These are phyloP conservation scores for Teratosphaeria zuluensis DNA, from an alignment of 2,329 filamentous ascomycete genomes.

Conservation along the genomic window DNA sequence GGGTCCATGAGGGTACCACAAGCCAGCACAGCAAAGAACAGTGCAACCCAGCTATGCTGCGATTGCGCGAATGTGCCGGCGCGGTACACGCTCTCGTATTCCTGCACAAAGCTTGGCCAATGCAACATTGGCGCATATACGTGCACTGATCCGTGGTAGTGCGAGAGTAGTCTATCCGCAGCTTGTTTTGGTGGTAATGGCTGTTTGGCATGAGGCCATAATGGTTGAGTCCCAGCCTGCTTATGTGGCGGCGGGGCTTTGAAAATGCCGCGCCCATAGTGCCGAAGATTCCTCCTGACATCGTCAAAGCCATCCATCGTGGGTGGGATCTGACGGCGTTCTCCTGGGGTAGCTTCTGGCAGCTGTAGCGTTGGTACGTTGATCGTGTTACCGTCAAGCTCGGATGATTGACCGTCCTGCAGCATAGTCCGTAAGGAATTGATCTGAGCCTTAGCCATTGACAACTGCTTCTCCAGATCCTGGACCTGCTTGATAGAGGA, in stretches of 20 bases:
- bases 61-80: slow-evolving; percentile 50
- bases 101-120: slow-evolving; percentile 70
- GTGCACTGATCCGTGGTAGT: slow-evolving; percentile 70
- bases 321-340: slow-evolving; percentile 51
- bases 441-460: slow-evolving; percentile 71
- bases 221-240: slow-evolving; percentile 38
- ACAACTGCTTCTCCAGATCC: slow-evolving; percentile 86
- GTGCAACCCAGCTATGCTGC: slow-evolving; percentile 61
- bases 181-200: slow-evolving; percentile 58
- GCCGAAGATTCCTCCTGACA: slow-evolving; percentile 62
- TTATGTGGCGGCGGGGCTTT: slow-evolving; percentile 64
- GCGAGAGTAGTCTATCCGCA: slow-evolving; percentile 61
- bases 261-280: slow-evolving; percentile 68
- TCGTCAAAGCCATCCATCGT: slow-evolving; percentile 59
- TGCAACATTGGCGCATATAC: slow-evolving; percentile 76
- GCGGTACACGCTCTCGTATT: slow-evolving; percentile 69
- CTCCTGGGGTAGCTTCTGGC: slow-evolving; percentile 33
- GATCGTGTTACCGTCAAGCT: slow-evolving; percentile 26
- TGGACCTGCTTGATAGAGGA: slow-evolving; percentile 99
- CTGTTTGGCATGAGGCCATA: slow-evolving; percentile 34
- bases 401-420: slow-evolving; percentile 37
- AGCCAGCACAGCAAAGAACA: slow-evolving; percentile 76
- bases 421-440: slow-evolving; percentile 59
- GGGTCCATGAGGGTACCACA: slow-evolving; percentile 67
- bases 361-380: slow-evolving; percentile 23